Evolutionary conservation across 208 protist genomes (phyloP), one percentile per base, ranked within the genome.

Genomic region (Herpetomonas samuelpessoai): DNA sequence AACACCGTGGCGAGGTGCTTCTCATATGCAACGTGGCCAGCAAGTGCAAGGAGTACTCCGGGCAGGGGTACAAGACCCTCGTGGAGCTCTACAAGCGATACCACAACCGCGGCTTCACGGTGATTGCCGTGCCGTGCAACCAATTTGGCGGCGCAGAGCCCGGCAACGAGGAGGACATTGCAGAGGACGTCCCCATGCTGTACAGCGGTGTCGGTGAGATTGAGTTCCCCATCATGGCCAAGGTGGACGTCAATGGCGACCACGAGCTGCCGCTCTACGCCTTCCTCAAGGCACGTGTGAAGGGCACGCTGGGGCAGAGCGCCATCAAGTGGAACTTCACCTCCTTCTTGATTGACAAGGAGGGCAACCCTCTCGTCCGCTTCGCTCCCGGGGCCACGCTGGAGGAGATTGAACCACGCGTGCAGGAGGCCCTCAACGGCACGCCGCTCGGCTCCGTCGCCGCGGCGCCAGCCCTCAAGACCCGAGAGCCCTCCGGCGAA

Each of bases 241-340:
- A 97, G 83, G 57, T 97, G 39, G 62, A 93, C 35, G 93, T 97
- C 6, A 97, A 96, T 67, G 91, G 93, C 52, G 54, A 66, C 9
- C 78, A 93, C 21, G 76, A 81, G 38, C 71, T 79, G 47, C 91
- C 91, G 26, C 65, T 97, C 25, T 97, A 82, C 65, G 45, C 74
- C 22, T 97, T 83, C 57, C 58, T 97, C 38, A 95, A 97, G 72
- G 39, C 73, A n/a, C 35, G 67, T 18, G 46, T 70, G 41, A 68
- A 79, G 55, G 92, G 92, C 27, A 47, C 81, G 24, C 59, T 90
- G 19, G 79, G 81, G 27, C 77, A 62, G 25, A 80, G 72, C 14
- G 35, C 76, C 1, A 84, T 98, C 53, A 97, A 95, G 75, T 97
- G 95, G 93, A 98, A 98, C 73, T 98, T 97, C 75, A 96, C 92